Conservation (phyloP, 768 basidiomycete genomes). For the Rhodotorula kratochvilovae region DNA sequence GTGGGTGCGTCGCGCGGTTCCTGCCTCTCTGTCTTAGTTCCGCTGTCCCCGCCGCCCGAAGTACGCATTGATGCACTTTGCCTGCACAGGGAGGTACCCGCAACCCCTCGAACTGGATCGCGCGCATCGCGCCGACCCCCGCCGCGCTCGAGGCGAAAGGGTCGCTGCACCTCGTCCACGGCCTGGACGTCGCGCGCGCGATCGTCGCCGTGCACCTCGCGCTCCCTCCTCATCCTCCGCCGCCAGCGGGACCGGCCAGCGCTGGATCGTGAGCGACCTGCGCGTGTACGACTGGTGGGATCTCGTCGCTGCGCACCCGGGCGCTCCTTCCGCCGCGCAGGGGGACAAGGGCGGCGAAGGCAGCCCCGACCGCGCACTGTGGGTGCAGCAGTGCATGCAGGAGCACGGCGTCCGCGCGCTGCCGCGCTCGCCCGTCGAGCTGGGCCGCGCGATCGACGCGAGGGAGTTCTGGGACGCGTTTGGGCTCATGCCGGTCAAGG, state of each 20-base stretch:
- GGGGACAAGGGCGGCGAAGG: not conserved
- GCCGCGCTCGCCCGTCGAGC: conserved; percentile 54
- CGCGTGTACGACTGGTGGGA: conserved; percentile 64
- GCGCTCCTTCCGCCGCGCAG: not conserved
- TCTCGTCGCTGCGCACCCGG: conserved; percentile 56
- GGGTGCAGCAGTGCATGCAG: conserved; percentile 61
- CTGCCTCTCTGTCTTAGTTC: not conserved
- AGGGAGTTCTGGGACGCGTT: conserved; percentile 58
- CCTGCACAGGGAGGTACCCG: conserved; percentile 53
- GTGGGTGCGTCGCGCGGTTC: conserved; percentile 48
- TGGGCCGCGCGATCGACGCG: conserved; percentile 60
- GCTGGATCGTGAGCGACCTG: conserved; percentile 38
- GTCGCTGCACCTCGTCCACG: conserved; percentile 62
- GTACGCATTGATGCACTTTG: not conserved
- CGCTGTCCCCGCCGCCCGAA: too few relatives aligned
- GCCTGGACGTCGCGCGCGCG: conserved; percentile 57
- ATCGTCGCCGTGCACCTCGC: conserved; percentile 58
- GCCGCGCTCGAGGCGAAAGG: conserved; percentile 58
- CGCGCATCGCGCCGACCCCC: conserved; percentile 57
- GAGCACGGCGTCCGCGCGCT: conserved; percentile 55
- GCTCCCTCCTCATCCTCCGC: conserved; percentile 22
- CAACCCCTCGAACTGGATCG: conserved; percentile 55
- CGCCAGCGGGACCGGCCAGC: not conserved
- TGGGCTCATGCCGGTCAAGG: conserved; percentile 38
- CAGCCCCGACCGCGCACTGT: conserved; percentile 51